A percentile compares a stretch with the other conserved stretches of the same genome.
Evolutionary conservation across 1,284 basidiomycete genomes (phyloP).

Genomic region (Moesziomyces globuligerus): DNA sequence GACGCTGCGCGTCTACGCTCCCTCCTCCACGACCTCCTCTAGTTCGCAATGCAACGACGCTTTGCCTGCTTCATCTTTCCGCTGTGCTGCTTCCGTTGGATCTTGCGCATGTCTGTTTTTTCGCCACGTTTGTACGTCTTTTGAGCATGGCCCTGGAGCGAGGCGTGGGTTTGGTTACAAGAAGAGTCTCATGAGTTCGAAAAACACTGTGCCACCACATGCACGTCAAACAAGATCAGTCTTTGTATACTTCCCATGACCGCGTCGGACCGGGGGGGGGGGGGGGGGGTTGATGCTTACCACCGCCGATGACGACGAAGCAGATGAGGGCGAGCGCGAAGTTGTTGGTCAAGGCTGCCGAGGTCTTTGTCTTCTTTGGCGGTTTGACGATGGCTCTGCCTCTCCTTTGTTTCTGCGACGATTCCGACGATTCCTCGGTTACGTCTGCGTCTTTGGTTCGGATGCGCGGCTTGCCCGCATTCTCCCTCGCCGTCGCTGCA

Average conservation of each 20-base stretch:
- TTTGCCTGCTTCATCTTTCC: too few relatives aligned
- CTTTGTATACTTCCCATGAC: neutral
- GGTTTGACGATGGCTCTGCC: conserved; percentile 32
- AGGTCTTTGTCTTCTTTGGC: neutral
- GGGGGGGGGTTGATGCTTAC: too few relatives aligned
- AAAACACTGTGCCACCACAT: conserved; percentile 28
- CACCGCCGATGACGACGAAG: conserved; percentile 50
- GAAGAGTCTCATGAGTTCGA: conserved; percentile 45
- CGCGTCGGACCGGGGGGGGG: too few relatives aligned
- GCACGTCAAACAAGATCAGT: too few relatives aligned
- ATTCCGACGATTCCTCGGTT: neutral
- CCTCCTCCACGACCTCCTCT: too few relatives aligned
- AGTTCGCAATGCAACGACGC: too few relatives aligned
- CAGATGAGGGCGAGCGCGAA: conserved; percentile 26
- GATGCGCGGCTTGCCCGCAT: conserved; percentile 39
- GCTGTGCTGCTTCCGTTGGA: too few relatives aligned
- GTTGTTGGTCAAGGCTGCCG: conserved; percentile 11
- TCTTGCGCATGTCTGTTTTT: too few relatives aligned
- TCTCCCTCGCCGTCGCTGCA: conserved; percentile 19
- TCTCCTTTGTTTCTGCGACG: neutral
- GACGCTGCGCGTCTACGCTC: too few relatives aligned
- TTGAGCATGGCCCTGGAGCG: too few relatives aligned
- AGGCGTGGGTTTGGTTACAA: conserved; percentile 13
- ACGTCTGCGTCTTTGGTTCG: conserved; percentile 5
- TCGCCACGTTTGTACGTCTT: too few relatives aligned